Base-by-base conservation (phyloP, 768 basidiomycete species). In the Pleurotus djamor region DNA sequence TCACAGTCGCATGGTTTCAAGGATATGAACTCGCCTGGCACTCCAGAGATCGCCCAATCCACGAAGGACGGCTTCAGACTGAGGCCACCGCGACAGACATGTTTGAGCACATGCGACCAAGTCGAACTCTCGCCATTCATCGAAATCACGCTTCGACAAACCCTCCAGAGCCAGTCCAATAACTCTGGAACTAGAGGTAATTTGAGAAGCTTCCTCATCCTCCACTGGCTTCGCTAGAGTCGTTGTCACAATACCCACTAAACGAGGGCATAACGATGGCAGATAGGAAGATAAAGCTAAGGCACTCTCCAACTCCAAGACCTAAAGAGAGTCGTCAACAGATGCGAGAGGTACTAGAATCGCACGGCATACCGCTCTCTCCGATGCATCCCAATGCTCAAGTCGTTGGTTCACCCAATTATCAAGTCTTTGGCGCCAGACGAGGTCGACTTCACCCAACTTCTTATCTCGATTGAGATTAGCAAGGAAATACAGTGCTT, bases 121-220 rank as follows among this genome's bases (percentile, higher is more conserved):
- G 56, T 89, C 79, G 1, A 84, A 74, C 13, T 71, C 69, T 1
- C 63, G 65, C 85, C 87, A 88, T 62, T 84, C 79, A 3, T 66
- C 61, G 1, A 65, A 44, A 14, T 78, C 69, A 10, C 79, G 72
- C 58, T 71, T 75, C 0, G 83, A 73, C 2, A 93, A 73, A 7
- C 79, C 74, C 1, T 74, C 71, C 73, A 91, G 74, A 61, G 85
- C 89, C n/a, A 75, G 65, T n/a, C 84, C 84, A 13, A 91, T 63
- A 1, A 84, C 77, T 80, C 84, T 86, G 1, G 83, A 76, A 2
- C 76, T 68, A 52, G 79, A 83, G 10, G 72, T 74, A 48, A 72
- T 69, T 9, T 45, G 56, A 6, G 54, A 61, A 38, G 69, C 73
- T 44, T 63, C 62, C 9, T 70, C 68, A n/a, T 68, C 71, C 54